Percentiles rank a stretch among this genome's conserved stretches.
These are phyloP conservation scores for Raddia guianensis DNA, from an alignment of 176 grass and related monocot genomes.

Conservation along the genomic window DNA sequence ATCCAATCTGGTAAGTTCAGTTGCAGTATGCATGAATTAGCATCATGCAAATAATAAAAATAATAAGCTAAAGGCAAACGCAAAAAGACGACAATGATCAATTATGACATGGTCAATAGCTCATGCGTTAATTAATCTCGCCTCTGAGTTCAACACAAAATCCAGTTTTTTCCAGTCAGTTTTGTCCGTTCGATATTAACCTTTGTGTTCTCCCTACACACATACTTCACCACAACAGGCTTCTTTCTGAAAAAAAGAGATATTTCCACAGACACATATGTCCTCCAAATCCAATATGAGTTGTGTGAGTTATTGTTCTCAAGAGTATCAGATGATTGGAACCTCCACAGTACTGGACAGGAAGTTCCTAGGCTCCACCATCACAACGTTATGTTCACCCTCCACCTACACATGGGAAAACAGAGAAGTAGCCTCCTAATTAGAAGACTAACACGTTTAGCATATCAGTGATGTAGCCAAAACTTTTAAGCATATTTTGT, in stretches of 20 bases:
- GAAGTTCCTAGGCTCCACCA: slow-evolving; percentile 55
- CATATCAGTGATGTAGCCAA: not conserved
- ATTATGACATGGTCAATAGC: not conserved
- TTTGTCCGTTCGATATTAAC: slow-evolving; percentile 34
- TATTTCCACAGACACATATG: slow-evolving; percentile 6
- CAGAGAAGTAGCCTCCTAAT: not conserved
- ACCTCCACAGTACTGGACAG: slow-evolving; percentile 61
- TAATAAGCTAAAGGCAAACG: not conserved
- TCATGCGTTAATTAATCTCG: not conserved
- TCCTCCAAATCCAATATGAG: not conserved
- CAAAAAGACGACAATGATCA: not conserved
- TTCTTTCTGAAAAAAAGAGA: slow-evolving; percentile 22
- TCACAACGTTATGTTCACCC: slow-evolving; percentile 56
- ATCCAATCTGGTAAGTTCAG: not conserved
- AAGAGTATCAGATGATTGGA: slow-evolving; percentile 39
- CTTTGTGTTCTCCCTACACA: slow-evolving; percentile 27
- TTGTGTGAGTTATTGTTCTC: slow-evolving; percentile 22
- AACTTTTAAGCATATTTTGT: not conserved
- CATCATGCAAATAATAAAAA: not conserved
- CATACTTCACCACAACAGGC: not conserved
- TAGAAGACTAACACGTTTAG: not conserved
- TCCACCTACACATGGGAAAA: slow-evolving; percentile 54
- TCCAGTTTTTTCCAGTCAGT: not conserved
- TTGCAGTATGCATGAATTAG: not conserved
- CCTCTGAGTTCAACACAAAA: slow-evolving; percentile 33